Evolutionary conservation across 192 early-diverging fungal species (phyloP).

Genomic region (Umbelopsis sp.): DNA sequence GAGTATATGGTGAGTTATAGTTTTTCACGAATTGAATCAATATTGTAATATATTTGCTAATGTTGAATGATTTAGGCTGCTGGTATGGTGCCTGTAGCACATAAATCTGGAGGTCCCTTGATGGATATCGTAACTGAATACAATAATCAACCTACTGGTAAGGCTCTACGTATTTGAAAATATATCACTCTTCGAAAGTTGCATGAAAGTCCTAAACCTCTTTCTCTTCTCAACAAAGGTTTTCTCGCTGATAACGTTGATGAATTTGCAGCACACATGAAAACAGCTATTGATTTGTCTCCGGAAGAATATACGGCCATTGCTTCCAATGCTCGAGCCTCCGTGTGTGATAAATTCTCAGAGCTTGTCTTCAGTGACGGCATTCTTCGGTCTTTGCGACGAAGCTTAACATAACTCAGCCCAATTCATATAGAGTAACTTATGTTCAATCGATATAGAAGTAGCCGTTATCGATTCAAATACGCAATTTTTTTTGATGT

Average conservation of each 20-base stretch:
- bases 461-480: background rate
- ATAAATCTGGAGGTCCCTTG: constrained; percentile 86
- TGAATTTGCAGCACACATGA: constrained; percentile 68
- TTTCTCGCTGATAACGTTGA: constrained; percentile 62
- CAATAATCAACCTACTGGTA: constrained; percentile 39
- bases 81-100: constrained; percentile 77
- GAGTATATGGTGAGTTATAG: constrained; percentile 87
- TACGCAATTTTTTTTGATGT: too few species aligned
- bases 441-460: constrained; percentile 9
- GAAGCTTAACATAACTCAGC: constrained; percentile 17
- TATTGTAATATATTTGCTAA: background rate
- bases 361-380: constrained; percentile 55
- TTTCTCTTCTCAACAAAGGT: constrained; percentile 44
- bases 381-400: constrained; percentile 29
- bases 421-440: background rate
- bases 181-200: too few species aligned
- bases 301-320: constrained; percentile 47
- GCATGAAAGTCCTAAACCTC: background rate
- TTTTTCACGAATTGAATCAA: background rate
- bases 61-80: constrained; percentile 60
- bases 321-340: constrained; percentile 59
- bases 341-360: constrained; percentile 72
- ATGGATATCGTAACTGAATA: constrained; percentile 76
- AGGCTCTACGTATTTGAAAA: background rate
- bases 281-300: constrained; percentile 44